A percentile compares a stretch with the other conserved stretches of the same genome.
These are phyloP conservation scores for Mortierella antarctica DNA, from an alignment of 192 early-diverging fungal species.

Conservation along the genomic window DNA sequence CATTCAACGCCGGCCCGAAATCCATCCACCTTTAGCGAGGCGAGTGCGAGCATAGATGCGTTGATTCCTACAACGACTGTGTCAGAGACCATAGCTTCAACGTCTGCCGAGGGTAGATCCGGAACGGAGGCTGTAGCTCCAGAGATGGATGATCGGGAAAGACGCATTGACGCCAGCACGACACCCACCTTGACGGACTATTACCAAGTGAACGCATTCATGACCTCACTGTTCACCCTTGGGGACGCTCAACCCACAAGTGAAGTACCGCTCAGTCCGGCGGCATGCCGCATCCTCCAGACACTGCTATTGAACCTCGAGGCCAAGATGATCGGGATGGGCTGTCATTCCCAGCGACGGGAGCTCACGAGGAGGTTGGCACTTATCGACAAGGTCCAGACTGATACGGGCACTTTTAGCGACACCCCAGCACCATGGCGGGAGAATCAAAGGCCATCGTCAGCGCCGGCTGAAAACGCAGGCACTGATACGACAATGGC, in stretches of 20 bases:
- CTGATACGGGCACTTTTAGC: neutral
- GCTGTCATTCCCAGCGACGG: constrained; percentile 25
- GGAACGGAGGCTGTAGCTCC: too few relatives aligned
- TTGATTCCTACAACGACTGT: too few relatives aligned
- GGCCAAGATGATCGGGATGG: constrained; percentile 33
- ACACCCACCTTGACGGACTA: constrained; percentile 17
- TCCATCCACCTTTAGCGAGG: too few relatives aligned
- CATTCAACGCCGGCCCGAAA: too few relatives aligned
- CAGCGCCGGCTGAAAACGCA: too few relatives aligned
- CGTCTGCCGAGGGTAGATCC: too few relatives aligned
- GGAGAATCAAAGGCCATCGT: too few relatives aligned
- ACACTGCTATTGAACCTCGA: constrained; percentile 24
- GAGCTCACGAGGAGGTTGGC: constrained; percentile 15
- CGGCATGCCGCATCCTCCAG: constrained; percentile 17
- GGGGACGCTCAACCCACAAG: neutral
- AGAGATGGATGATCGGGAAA: neutral
- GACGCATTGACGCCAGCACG: neutral
- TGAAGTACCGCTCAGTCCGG: neutral
- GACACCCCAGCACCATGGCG: too few relatives aligned
- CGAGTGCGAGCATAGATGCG: too few relatives aligned
- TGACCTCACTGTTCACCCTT: constrained; percentile 10
- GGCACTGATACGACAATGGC: too few relatives aligned
- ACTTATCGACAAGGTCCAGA: neutral
- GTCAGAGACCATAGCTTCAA: too few relatives aligned
- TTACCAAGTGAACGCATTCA: constrained; percentile 33